Percentiles rank a stretch among this genome's conserved stretches.
phyloP scores from a whole-genome alignment of 176 grass and related monocot species.

The Themeda triandra region DNA sequence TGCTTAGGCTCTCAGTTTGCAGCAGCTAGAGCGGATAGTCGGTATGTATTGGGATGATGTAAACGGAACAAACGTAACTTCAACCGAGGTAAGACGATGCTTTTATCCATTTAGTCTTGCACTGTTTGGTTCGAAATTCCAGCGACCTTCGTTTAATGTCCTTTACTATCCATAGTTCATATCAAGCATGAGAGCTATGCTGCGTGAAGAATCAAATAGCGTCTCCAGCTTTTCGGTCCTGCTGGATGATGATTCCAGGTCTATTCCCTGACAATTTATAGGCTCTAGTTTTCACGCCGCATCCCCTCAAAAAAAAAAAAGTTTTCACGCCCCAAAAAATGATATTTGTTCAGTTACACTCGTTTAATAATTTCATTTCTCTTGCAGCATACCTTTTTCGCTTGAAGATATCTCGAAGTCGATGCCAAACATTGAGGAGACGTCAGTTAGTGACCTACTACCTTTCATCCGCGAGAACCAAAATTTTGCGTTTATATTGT shows the following conservation, averaged over 20 bases:
- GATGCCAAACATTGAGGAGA: slow-evolving; percentile 63
- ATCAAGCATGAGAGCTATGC: slow-evolving; percentile 56
- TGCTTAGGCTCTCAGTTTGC: slow-evolving; percentile 72
- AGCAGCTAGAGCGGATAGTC: slow-evolving; percentile 78
- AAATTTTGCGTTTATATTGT: slow-evolving; percentile 72
- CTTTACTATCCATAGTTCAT: slow-evolving; percentile 38
- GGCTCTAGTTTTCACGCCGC: background rate
- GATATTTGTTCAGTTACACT: background rate
- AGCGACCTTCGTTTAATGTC: background rate
- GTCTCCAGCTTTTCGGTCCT: slow-evolving; percentile 47
- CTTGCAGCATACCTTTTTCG: slow-evolving; percentile 69
- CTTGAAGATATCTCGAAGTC: slow-evolving; percentile 73
- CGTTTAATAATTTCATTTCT: background rate
- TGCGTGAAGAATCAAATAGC: slow-evolving; percentile 69
- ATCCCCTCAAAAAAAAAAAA: no score
- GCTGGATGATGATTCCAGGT: slow-evolving; percentile 89
- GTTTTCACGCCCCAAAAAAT: no score
- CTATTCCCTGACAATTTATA: background rate
- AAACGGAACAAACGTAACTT: slow-evolving; percentile 65
- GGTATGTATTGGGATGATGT: slow-evolving; percentile 90
- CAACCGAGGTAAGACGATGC: slow-evolving; percentile 46
- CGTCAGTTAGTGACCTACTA: slow-evolving; percentile 52
- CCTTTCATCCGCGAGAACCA: slow-evolving; percentile 60
- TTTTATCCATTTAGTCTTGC: background rate
- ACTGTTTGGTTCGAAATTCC: slow-evolving; percentile 6